Base-by-base conservation (phyloP, 805 yeast genomes). In the Starmerella roubikii region DNA sequence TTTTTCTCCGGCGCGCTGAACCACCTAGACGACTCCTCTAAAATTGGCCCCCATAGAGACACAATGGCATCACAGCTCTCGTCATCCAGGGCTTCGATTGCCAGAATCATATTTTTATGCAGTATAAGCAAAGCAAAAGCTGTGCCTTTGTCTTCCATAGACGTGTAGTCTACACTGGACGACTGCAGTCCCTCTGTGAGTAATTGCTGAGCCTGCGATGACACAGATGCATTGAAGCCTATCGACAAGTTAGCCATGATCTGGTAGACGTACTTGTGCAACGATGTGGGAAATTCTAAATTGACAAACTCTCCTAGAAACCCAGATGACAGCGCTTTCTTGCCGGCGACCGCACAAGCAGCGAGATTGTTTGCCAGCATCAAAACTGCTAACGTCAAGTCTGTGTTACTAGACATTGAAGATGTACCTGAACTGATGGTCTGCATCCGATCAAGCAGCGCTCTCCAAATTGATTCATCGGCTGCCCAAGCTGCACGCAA, bases 171-270 rank as follows among this genome's bases (percentile, higher is more conserved):
- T 17, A 29, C 16, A 17, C 31, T 29, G 19, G 31, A 29, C 7
- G 20, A 29, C 4, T 29, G 20, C 13, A 29, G 20, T 16, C 20
- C 31, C 8, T 7, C 16, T n/a, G 20, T 8, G 20, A 29, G 6
- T 10, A 29, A 17, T 15, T 17, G 9, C 8, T 15, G 20, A 15
- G 16, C 20, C 4, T 15, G 4, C 6, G 20, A 8, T 6, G 11
- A 4, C 20, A 29, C 15, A 17, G 11, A 3, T 3, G n/a, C 24
- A 9, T 6, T 9, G 22, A 34, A 21, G 17, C 44, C 35, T 1
- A 18, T 4, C 1, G 41, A 24, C 6, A 45, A 18, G 16, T 45
- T 45, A 11, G 43, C 37, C 20, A 42, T 24, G 5, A 42, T 27
- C 18, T 45, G 49, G 40, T 39, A 45, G 20, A 29, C 31, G 15